A percentile compares a stretch with the other conserved stretches of the same genome.
Conservation (phyloP, 2,329 filamentous ascomycete species). For the Torrubiellomyces zombiae region DNA sequence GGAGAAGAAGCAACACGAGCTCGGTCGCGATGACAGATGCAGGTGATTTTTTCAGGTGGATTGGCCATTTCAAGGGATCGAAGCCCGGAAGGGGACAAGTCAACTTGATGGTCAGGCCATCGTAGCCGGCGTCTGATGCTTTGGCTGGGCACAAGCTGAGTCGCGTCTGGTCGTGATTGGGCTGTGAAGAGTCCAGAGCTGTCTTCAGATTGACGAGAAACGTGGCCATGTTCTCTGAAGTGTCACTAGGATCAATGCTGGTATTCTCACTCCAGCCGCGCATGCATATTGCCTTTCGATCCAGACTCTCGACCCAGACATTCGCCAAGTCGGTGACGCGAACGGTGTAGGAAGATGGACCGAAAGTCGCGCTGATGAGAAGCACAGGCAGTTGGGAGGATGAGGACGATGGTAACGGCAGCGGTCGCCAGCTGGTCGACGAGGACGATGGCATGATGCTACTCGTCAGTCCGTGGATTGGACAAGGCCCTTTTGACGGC, state of each 20-base stretch:
- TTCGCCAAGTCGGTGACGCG: slow-evolving; percentile 55
- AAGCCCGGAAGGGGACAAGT: slow-evolving; percentile 49
- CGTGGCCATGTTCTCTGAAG: slow-evolving; percentile 47
- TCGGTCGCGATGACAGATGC: slow-evolving; percentile 26
- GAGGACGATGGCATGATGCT: slow-evolving; percentile 14
- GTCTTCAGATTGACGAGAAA: slow-evolving; percentile 46
- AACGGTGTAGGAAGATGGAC: slow-evolving; percentile 41
- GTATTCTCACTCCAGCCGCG: slow-evolving; percentile 47
- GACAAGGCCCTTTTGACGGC: no score
- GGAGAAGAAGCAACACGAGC: slow-evolving; percentile 34
- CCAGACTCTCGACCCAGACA: slow-evolving; percentile 54
- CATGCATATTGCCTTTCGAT: slow-evolving; percentile 42
- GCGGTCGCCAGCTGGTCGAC: slow-evolving; percentile 25
- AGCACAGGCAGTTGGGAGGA: slow-evolving; percentile 37
- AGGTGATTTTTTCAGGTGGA: slow-evolving; percentile 34
- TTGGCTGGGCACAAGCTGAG: slow-evolving; percentile 23
- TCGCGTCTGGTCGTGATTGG: slow-evolving; percentile 25
- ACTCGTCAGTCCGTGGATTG: no score
- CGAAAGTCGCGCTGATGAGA: slow-evolving; percentile 43
- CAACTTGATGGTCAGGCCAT: slow-evolving; percentile 33
- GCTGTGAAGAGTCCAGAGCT: slow-evolving; percentile 30
- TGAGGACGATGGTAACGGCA: slow-evolving; percentile 20
- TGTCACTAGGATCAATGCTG: slow-evolving; percentile 57
- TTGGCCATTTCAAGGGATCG: slow-evolving; percentile 45
- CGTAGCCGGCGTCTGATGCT: slow-evolving; percentile 17